Evolutionary conservation across 192 early-diverging fungal genomes (phyloP), one percentile per base, ranked within the genome.

Genomic region (Coemansia umbellata): DNA sequence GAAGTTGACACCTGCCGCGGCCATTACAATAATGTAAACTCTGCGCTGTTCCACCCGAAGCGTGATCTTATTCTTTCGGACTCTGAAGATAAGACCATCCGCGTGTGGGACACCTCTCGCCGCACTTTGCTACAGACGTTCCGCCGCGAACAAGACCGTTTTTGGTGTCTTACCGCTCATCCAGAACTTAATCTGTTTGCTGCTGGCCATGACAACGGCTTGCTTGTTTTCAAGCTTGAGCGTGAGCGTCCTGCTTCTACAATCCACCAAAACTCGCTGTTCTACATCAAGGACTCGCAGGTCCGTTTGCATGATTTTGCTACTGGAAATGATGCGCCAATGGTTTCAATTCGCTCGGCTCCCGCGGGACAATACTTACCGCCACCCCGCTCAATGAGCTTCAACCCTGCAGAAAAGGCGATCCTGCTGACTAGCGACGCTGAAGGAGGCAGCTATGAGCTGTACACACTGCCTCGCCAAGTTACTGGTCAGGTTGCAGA

Each of bases 1-100:
- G 97, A 99, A 68, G 90, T 99, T n/a, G 95, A 99, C 63, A 95
- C 94, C 18, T 97, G 92, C 80, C 87, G 97, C 23, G 97, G 95
- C 8, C 97, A 99, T 74, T 97, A 92, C 78, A 97, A 94, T 83
- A 97, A 97, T 51, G 91, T 99, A 23, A 92, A 89, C 21, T 83
- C 84, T 40, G 89, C 89, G 2, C 66, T 99, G 36, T 99, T 99
- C 84, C 95, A 99, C 62, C 92, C 93, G 14, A 90, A 93, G 44
- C 91, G 91, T 55, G 97, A 99, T 45, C 78, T 99, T 32, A 93
- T 99, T 48, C 67, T 99, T 37, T 93, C 90, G 8, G 84, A 91
- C 42, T 87, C 90, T 26, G 97, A 99, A 62, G 97, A 99, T 68
- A 96, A 97, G 66, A 92, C 92, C 15, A 95, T 99, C 33, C 87